Percentiles rank a stretch among this genome's conserved stretches.
Conservation (phyloP, 495 filamentous ascomycete species). For the Talaromyces adpressus region DNA sequence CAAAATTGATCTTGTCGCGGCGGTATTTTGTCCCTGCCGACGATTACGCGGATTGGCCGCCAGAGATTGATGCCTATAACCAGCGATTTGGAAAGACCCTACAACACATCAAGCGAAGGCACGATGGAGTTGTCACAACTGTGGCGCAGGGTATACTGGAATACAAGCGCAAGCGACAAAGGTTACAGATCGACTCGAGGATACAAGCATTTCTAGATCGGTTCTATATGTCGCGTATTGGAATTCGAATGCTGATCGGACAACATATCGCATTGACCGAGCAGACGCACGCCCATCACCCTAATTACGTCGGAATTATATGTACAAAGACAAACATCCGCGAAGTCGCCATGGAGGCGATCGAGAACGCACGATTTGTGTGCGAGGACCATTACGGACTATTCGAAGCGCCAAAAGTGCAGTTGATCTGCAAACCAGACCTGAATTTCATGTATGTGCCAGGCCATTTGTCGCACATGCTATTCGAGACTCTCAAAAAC, state of each 20-base stretch:
- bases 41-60: conserved; percentile 84
- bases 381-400: conserved; percentile 98
- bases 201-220: conserved; percentile 96
- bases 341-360: conserved; percentile 94
- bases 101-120: conserved; percentile 87
- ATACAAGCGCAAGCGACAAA: conserved; percentile 92
- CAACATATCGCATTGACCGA: conserved; percentile 97
- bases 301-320: conserved; percentile 94
- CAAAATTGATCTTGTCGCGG: conserved; percentile 35
- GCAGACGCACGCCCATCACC: conserved; percentile 78
- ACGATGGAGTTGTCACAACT: conserved; percentile 95
- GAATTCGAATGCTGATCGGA: conserved; percentile 97
- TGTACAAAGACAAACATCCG: conserved; percentile 96
- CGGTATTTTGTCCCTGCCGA: conserved; percentile 91
- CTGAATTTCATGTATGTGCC: conserved; percentile 99
- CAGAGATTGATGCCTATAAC: conserved; percentile 91
- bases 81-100: conserved; percentile 77
- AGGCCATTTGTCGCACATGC: conserved; percentile 95
- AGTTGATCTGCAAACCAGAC: conserved; percentile 88
- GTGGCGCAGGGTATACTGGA: conserved; percentile 92
- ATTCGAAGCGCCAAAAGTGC: conserved; percentile 94
- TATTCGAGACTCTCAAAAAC: conserved; percentile 99
- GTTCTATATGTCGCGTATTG: conserved; percentile 99
- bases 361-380: conserved; percentile 96
- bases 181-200: conserved; percentile 96